Conservation (phyloP, 305 asterid species). For the Fraxinus angustifolia region DNA sequence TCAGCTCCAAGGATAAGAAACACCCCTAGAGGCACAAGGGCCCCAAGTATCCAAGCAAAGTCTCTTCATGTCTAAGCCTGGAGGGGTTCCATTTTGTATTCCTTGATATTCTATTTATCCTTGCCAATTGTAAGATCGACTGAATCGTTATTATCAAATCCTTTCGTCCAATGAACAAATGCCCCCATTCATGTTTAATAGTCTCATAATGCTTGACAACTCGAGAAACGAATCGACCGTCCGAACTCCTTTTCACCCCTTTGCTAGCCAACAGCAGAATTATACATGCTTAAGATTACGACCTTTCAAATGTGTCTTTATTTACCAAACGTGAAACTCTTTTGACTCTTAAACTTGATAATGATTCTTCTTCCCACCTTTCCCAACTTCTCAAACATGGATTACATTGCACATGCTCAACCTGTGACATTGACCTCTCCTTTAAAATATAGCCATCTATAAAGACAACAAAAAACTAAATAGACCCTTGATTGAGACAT, state of each 20-base stretch:
- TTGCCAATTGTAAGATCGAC: not conserved
- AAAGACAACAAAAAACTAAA: not conserved
- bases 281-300: not conserved
- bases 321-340: constrained; percentile 28
- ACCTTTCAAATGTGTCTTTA: constrained; percentile 24
- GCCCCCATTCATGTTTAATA: too few relatives aligned
- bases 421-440: constrained; percentile 16
- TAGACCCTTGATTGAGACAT: not conserved
- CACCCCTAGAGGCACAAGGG: not conserved
- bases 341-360: constrained; percentile 17
- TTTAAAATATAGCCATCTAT: constrained; percentile 22
- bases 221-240: too few relatives aligned
- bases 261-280: too few relatives aligned
- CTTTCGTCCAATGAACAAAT: too few relatives aligned
- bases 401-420: constrained; percentile 30
- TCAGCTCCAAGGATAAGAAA: not conserved
- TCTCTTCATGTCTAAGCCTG: not conserved
- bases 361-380: constrained; percentile 7
- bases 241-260: too few relatives aligned
- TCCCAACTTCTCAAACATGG: constrained; percentile 20
- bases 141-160: not conserved
- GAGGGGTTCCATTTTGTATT: not conserved
- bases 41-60: not conserved
- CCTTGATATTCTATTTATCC: not conserved
- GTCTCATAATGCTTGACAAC: not conserved